A percentile compares a stretch with the other conserved stretches of the same genome.
These are phyloP conservation scores for Lobosporangium transversale DNA, from an alignment of 192 early-diverging fungal genomes.

Conservation along the genomic window DNA sequence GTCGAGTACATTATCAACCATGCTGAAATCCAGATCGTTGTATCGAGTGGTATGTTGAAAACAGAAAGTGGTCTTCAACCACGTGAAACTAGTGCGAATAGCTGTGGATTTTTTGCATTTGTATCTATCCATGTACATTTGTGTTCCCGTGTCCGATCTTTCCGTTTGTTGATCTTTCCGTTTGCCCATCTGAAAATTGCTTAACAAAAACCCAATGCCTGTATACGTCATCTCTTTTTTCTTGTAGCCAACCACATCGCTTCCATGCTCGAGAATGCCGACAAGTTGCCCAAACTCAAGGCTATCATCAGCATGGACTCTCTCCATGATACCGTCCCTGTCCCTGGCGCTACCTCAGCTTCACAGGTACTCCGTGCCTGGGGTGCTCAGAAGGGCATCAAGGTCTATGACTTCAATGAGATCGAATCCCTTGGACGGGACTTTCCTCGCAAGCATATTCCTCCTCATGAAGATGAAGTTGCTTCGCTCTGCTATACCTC, in stretches of 20 bases:
- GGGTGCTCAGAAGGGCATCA: slow-evolving; percentile 73
- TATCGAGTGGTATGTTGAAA: slow-evolving; percentile 54
- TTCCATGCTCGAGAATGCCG: slow-evolving; percentile 60
- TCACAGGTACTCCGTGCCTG: slow-evolving; percentile 59
- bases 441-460: slow-evolving; percentile 62
- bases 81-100: too few species aligned
- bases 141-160: slow-evolving; percentile 5
- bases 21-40: slow-evolving; percentile 80
- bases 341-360: slow-evolving; percentile 44
- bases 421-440: slow-evolving; percentile 73
- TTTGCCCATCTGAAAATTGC: too few species aligned
- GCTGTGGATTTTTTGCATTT: too few species aligned
- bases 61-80: too few species aligned
- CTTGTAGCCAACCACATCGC: slow-evolving; percentile 53
- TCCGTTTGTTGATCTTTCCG: background rate
- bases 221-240: too few species aligned
- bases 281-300: slow-evolving; percentile 70
- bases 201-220: too few species aligned
- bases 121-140: too few species aligned
- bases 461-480: slow-evolving; percentile 74
- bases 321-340: slow-evolving; percentile 53
- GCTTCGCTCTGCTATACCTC: slow-evolving; percentile 84
- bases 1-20: slow-evolving; percentile 90
- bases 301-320: slow-evolving; percentile 76
- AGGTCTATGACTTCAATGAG: slow-evolving; percentile 66